These are phyloP conservation scores for Fennellomyces sp. DNA, from an alignment of 371 early-diverging fungal species.

Conservation along the genomic window DNA sequence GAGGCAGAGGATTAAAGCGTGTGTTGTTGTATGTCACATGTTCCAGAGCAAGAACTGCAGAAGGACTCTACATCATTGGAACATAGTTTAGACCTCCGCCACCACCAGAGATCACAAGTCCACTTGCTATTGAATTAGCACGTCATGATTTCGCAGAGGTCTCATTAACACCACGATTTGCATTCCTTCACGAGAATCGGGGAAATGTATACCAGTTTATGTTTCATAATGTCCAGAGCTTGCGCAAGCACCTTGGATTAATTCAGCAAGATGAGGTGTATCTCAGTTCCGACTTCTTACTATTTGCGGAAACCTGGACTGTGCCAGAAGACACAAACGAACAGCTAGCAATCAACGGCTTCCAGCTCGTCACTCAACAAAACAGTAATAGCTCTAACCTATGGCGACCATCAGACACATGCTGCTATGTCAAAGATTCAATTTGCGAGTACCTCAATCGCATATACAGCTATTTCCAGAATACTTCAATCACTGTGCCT, in stretches of 20 bases:
- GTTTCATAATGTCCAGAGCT: not conserved
- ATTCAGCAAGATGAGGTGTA: not conserved
- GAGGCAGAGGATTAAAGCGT: not conserved
- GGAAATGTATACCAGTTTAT: not conserved
- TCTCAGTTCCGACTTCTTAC: not conserved
- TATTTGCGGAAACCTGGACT: not conserved
- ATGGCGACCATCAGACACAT: too few relatives aligned
- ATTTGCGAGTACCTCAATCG: not conserved
- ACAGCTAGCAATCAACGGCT: not conserved
- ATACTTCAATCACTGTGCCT: not conserved
- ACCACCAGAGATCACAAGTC: not conserved
- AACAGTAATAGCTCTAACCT: not conserved
- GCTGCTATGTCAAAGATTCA: too few relatives aligned
- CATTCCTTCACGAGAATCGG: not conserved
- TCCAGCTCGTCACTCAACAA: not conserved
- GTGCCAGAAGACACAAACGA: not conserved
- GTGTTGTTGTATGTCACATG: not conserved
- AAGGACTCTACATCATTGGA: not conserved
- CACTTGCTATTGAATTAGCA: too few relatives aligned
- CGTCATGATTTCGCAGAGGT: not conserved
- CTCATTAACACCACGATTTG: not conserved
- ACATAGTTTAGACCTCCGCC: not conserved
- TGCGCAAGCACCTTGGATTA: not conserved
- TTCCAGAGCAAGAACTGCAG: not conserved
- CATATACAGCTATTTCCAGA: not conserved